Percentiles rank a stretch among this genome's conserved stretches.
Evolutionary conservation across 306 rosid species (phyloP).

Genomic region (Adenanthera pavonina): DNA sequence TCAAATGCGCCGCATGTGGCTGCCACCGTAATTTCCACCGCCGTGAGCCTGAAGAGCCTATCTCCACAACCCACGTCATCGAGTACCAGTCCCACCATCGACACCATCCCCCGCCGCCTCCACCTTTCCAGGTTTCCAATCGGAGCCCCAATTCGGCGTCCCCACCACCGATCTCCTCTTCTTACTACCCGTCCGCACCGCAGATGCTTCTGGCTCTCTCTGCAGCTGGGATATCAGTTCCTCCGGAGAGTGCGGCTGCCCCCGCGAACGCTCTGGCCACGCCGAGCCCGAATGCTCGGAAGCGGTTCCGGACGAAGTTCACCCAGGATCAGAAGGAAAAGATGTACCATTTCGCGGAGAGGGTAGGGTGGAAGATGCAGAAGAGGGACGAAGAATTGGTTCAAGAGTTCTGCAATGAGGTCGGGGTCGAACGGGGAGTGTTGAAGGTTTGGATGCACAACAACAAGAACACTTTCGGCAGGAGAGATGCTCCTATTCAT

Average conservation of each 20-base stretch:
- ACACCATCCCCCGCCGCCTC: constrained; percentile 71
- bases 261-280: constrained; percentile 19
- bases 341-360: constrained; percentile 82
- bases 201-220: constrained; percentile 93
- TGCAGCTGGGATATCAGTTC: constrained; percentile 47
- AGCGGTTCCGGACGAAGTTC: constrained; percentile 82
- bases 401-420: constrained; percentile 64
- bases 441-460: constrained; percentile 99
- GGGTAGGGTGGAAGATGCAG: constrained; percentile 96
- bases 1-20: constrained; percentile 96
- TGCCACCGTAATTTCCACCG: constrained; percentile 99
- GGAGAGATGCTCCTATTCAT: constrained; percentile 40
- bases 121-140: constrained; percentile 41
- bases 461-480: constrained; percentile 74
- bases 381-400: constrained; percentile 76
- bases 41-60: constrained; percentile 82
- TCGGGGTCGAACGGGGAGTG: constrained; percentile 74
- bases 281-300: constrained; percentile 48
- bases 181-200: constrained; percentile 92
- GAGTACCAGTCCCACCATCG: constrained; percentile 92
- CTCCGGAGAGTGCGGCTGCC: constrained; percentile 53
- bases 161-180: constrained; percentile 96
- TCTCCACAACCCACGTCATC: constrained; percentile 61
- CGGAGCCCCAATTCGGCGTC: constrained; percentile 86
- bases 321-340: constrained; percentile 82